A percentile compares a stretch with the other conserved stretches of the same genome.
Conservation (phyloP, 2,329 filamentous ascomycete genomes). For the Incumbomyces delicatus region DNA sequence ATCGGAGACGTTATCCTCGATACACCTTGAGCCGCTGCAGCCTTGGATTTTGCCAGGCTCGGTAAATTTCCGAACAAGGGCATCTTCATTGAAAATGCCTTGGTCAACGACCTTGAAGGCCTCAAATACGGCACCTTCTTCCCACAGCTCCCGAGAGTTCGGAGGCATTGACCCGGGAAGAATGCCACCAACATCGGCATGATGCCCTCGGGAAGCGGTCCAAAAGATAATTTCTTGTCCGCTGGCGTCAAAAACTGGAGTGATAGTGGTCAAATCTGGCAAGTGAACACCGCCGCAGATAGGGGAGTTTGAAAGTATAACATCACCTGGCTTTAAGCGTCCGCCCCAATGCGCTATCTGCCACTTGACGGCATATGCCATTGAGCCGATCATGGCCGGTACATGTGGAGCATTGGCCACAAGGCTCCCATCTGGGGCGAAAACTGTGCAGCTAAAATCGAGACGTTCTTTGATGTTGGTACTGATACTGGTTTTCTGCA, state of each 20-base stretch:
- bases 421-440: conserved; percentile 63
- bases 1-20: conserved; percentile 37
- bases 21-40: conserved; percentile 15
- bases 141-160: conserved; percentile 37
- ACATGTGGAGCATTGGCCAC: conserved; percentile 63
- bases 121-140: conserved; percentile 39
- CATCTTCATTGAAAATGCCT: conserved; percentile 28
- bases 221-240: conserved; percentile 68
- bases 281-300: conserved; percentile 74
- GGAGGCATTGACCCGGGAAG: conserved; percentile 31
- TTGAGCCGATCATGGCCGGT: conserved; percentile 70
- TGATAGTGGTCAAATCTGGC: conserved; percentile 68
- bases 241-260: conserved; percentile 62
- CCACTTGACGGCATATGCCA: conserved; percentile 73
- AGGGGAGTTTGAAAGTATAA: conserved; percentile 69
- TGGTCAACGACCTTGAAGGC: conserved; percentile 28
- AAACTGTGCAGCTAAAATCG: conserved; percentile 75
- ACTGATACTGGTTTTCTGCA: conserved; percentile 71
- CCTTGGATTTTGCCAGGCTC: conserved; percentile 17
- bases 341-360: conserved; percentile 69
- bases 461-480: conserved; percentile 72
- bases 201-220: conserved; percentile 64
- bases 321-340: conserved; percentile 63
- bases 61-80: conserved; percentile 13
- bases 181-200: conserved; percentile 49